Evolutionary conservation across 768 basidiomycete genomes (phyloP).

Genomic region (Lentinula edodes): DNA sequence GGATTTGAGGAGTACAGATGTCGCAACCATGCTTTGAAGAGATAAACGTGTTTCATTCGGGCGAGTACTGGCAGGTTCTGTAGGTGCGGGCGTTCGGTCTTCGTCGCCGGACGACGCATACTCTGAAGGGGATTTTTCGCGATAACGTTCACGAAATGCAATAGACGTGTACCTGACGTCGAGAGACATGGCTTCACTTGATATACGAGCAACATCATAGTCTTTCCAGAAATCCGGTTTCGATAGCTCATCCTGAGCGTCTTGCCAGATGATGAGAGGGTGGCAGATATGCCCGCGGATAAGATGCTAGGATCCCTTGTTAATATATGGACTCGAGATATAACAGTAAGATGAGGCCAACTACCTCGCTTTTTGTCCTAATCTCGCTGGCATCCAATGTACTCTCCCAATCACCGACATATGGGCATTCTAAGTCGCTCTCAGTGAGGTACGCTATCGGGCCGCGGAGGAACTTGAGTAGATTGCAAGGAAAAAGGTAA

Average conservation of each 20-base stretch:
- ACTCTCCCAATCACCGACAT: constrained; percentile 65
- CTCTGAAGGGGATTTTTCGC: background rate
- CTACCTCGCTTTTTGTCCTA: constrained; percentile 67
- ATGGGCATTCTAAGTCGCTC: constrained; percentile 48
- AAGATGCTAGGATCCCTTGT: constrained; percentile 40
- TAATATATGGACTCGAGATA: background rate
- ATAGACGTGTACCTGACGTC: constrained; percentile 52
- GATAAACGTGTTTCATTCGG: constrained; percentile 40
- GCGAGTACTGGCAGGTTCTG: constrained; percentile 28
- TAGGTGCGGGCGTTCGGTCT: constrained; percentile 16
- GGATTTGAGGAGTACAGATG: constrained; percentile 69
- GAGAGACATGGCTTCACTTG: constrained; percentile 65
- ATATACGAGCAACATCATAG: constrained; percentile 55
- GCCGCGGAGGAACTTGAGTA: constrained; percentile 69
- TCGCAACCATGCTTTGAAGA: constrained; percentile 70
- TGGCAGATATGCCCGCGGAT: constrained; percentile 71
- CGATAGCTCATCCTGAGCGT: constrained; percentile 57
- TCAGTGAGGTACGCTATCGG: constrained; percentile 61
- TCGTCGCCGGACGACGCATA: constrained; percentile 4
- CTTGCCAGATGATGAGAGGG: constrained; percentile 63
- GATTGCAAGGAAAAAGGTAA: constrained; percentile 88
- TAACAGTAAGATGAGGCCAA: constrained; percentile 10
- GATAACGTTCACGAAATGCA: constrained; percentile 33
- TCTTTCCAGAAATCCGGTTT: constrained; percentile 60
- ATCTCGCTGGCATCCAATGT: constrained; percentile 66